These are phyloP conservation scores for Orbilia ellipsospora DNA, from an alignment of 2,329 filamentous ascomycete species.

Conservation along the genomic window DNA sequence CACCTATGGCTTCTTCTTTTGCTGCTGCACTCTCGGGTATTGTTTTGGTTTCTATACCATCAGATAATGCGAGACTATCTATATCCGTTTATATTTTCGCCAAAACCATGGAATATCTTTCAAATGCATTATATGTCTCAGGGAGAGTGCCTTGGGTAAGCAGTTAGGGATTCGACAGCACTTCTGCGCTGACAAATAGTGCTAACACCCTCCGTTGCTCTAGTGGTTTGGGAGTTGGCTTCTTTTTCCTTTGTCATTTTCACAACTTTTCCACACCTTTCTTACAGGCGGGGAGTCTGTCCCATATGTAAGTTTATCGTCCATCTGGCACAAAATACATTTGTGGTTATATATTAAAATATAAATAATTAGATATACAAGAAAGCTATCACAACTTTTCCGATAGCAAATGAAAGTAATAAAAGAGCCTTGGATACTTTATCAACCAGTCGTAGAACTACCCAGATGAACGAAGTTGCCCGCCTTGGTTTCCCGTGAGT, in stretches of 20 bases:
- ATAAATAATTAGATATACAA: slow-evolving; percentile 22
- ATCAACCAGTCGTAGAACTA: neutral
- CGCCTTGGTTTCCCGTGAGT: slow-evolving; percentile 42
- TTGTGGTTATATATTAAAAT: neutral
- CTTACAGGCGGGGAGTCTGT: slow-evolving; percentile 15
- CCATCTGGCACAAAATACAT: neutral
- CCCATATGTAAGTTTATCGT: slow-evolving; percentile 26
- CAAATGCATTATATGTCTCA: slow-evolving; percentile 22
- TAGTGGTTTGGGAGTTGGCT: slow-evolving; percentile 51
- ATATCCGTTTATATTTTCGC: slow-evolving; percentile 44
- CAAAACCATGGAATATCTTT: slow-evolving; percentile 43
- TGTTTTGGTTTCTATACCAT: slow-evolving; percentile 24
- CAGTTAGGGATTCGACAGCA: neutral
- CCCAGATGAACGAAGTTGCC: slow-evolving; percentile 29
- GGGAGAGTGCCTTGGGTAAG: slow-evolving; percentile 30
- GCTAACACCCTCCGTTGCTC: neutral
- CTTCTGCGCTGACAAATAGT: neutral
- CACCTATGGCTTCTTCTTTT: slow-evolving; percentile 22
- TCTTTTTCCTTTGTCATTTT: slow-evolving; percentile 34
- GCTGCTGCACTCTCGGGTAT: slow-evolving; percentile 34
- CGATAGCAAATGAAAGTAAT: neutral
- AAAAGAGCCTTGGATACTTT: neutral
- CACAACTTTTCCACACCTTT: slow-evolving; percentile 38
- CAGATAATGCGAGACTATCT: slow-evolving; percentile 21
- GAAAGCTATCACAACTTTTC: slow-evolving; percentile 36